Base-by-base conservation (phyloP, 306 rosid genomes). In the Carpinus fangiana region DNA sequence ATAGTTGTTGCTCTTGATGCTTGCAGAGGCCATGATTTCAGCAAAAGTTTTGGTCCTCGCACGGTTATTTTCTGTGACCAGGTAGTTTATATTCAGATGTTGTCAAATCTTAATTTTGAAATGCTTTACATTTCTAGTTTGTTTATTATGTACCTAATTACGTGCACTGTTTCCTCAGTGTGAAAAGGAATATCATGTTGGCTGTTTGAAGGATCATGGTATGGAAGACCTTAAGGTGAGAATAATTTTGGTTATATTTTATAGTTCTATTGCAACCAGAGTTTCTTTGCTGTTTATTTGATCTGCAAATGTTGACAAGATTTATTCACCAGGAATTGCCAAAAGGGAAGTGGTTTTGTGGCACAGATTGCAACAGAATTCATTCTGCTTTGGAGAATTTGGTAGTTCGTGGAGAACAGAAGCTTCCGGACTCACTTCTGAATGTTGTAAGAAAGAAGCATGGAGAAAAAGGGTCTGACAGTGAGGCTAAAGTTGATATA, bases 1-100 rank as follows among this genome's bases (percentile, higher is more conserved):
- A 72, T 50, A 67, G 16, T 78, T 67, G 51, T 65, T 79, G 50
- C n/a, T 28, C 81, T 38, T 73, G 21, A 45, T 78, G 45, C 83
- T 77, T 85, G 50, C 84, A 92, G 98, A 14, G 61, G 85, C 62
- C 90, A 84, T 48, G 89, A 85, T 75, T 94, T 94, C 81, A 85
- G 81, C 79, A 80, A 70, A 56, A 86, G 14, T 28, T 94, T 92
- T 79, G 91, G 94, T 81, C 90, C 91, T 36, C 83, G 82, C 50
- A 92, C 96, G 0, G 87, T 94, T 75, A 86, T 94, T 70, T 87
- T 90, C 47, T 94, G 97, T 34, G 98, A 94, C 78, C 97, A 94
- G 98, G 98, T 94, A 74, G 69, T 52, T 46, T 51, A 51, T 26
- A 70, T 67, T 48, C 12, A 74, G 34, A 56, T 45, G 21, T 7